Evolutionary conservation across 2,329 filamentous ascomycete genomes (phyloP), one percentile per base, ranked within the genome.

Genomic region (Beauveria australis): DNA sequence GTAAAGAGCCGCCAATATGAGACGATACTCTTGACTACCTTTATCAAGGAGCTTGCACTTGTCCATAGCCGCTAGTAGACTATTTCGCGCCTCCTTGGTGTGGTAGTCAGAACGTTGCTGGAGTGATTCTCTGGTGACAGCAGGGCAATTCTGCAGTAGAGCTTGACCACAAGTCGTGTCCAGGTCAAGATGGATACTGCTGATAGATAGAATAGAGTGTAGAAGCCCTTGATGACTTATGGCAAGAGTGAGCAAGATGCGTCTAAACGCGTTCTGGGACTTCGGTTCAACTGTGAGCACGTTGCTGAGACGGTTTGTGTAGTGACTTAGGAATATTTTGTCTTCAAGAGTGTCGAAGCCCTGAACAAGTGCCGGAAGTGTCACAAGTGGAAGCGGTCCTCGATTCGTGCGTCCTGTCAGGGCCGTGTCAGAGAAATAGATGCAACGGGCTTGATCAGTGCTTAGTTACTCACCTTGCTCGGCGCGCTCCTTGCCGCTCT

Each of bases 151-250:
- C 40, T 73, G 73, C 6, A 87, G 72, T 5, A 86, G 68, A 52
- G 81, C 82, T 61, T 71, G 65, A 12, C 82, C 83, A 59, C 85
- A 84, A 0, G 82, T 78, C 0, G 82, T 81, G 5, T 80, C 77
- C 63, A 80, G 80, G 70, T 87, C 82, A 59, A 87, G 81, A 67
- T 96, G 91, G 63, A 87, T 91, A 66, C 89, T 89, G 43, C 91
- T 89, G 9, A 96, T 79, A 49, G 89, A 91, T 58, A 96, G 81
- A 54, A 96, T 85, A 12, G 91, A 94, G 71, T 96, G 92, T 91
- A 96, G 96, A 57, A 96, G 78, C 14, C 91, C 91, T 63, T 86
- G 81, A 70, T 96, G 88, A 63, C 87, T 81, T 47, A 89, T 85
- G 3, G 92, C 91, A 76, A 95, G 89, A 1, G 90, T 89, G 3